Percentiles rank a stretch among this genome's conserved stretches.
Conservation (phyloP, 805 yeast genomes). For the Grigorovia jiainica region DNA sequence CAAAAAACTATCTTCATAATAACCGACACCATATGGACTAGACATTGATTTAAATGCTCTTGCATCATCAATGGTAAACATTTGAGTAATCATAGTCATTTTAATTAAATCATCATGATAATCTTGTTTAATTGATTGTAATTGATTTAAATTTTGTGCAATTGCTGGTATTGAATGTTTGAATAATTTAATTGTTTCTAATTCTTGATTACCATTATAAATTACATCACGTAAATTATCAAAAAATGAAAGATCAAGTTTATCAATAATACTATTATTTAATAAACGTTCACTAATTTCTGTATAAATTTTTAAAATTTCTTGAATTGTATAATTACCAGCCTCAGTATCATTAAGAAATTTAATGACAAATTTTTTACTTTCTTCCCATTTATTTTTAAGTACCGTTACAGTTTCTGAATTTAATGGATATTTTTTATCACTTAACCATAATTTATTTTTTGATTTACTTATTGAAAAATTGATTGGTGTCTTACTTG, state of each 20-base stretch:
- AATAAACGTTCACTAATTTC: slow-evolving; percentile 23
- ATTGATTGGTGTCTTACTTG: slow-evolving; percentile 13
- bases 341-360: slow-evolving; percentile 7
- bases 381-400: slow-evolving; percentile 10
- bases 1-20: slow-evolving; percentile 15
- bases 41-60: slow-evolving; percentile 58
- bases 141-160: slow-evolving; percentile 41
- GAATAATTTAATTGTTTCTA: slow-evolving; percentile 24
- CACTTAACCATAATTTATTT: neutral
- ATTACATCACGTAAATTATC: slow-evolving; percentile 16
- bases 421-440: slow-evolving; percentile 14
- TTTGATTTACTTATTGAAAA: neutral
- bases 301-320: slow-evolving; percentile 22
- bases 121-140: slow-evolving; percentile 62
- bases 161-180: slow-evolving; percentile 21
- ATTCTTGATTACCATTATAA: slow-evolving; percentile 11
- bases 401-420: slow-evolving; percentile 15
- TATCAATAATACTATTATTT: slow-evolving; percentile 23
- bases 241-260: slow-evolving; percentile 25
- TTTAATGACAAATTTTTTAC: slow-evolving; percentile 6
- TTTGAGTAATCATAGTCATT: slow-evolving; percentile 58
- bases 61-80: slow-evolving; percentile 62
- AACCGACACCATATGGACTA: slow-evolving; percentile 36
- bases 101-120: slow-evolving; percentile 51
- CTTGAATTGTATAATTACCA: slow-evolving; percentile 8